These are phyloP conservation scores for Trichoderma breve DNA, from an alignment of 2,329 filamentous ascomycete genomes.

Conservation along the genomic window DNA sequence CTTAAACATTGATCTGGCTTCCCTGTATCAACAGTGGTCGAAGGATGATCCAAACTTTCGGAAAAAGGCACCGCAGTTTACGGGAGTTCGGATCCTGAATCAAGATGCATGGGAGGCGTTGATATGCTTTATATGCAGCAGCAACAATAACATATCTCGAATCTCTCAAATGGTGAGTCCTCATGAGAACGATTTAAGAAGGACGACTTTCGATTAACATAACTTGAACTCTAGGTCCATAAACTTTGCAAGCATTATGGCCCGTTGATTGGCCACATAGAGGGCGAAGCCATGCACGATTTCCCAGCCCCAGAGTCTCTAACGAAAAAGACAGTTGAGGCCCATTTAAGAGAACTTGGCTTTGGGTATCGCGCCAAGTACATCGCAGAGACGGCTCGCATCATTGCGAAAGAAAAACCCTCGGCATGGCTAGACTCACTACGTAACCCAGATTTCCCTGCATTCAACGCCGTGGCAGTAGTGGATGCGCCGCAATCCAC, in stretches of 20 bases:
- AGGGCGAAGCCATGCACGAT: conserved; percentile 74
- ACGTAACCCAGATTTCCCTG: conserved; percentile 71
- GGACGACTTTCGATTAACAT: not conserved
- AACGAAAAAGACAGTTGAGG: conserved; percentile 72
- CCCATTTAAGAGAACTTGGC: conserved; percentile 74
- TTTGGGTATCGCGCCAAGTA: conserved; percentile 97
- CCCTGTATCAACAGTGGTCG: conserved; percentile 86
- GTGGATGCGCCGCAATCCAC: conserved; percentile 54
- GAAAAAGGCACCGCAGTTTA: conserved; percentile 80
- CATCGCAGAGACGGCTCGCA: conserved; percentile 78
- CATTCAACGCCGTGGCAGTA: conserved; percentile 42
- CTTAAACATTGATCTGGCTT: conserved; percentile 69
- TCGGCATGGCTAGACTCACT: conserved; percentile 73
- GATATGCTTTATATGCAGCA: conserved; percentile 94
- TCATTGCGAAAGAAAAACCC: conserved; percentile 66
- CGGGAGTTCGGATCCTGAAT: conserved; percentile 84
- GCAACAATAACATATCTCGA: conserved; percentile 94
- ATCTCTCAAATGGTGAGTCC: conserved; percentile 84
- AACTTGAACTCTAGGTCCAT: conserved; percentile 55
- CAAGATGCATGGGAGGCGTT: conserved; percentile 97
- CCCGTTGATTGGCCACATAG: conserved; percentile 67
- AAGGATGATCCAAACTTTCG: conserved; percentile 82
- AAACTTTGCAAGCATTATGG: conserved; percentile 90
- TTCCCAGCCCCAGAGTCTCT: conserved; percentile 77
- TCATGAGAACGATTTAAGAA: not conserved